Percentiles rank a stretch among this genome's conserved stretches.
Evolutionary conservation across 2,329 filamentous ascomycete genomes (phyloP).

Genomic region (Exophiala alcalophila): DNA sequence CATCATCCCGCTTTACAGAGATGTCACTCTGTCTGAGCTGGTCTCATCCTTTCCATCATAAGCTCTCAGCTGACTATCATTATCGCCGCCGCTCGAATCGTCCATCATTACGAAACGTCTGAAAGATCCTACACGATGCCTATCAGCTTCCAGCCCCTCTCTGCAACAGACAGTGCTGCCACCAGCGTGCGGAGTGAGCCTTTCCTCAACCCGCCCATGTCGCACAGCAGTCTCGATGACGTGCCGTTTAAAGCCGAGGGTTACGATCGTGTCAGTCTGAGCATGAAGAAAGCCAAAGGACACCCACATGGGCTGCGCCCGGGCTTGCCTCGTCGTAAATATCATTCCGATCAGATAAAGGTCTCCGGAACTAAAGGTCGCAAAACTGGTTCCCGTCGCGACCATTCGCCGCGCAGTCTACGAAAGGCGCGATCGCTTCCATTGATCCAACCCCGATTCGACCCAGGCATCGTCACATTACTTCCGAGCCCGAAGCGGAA

Average conservation of each 20-base stretch:
- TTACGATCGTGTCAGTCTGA: constrained; percentile 23
- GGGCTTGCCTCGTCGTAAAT: not conserved
- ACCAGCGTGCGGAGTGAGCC: constrained; percentile 17
- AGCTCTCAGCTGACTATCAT: constrained; percentile 7
- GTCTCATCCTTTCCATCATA: not conserved
- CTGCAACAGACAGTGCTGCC: constrained; percentile 7
- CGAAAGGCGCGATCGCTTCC: constrained; percentile 16
- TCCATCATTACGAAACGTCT: constrained; percentile 4
- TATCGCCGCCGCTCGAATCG: constrained; percentile 1
- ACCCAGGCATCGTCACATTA: constrained; percentile 4
- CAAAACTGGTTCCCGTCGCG: not conserved
- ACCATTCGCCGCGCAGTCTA: not conserved
- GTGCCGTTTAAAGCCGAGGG: constrained; percentile 24
- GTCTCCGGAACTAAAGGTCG: constrained; percentile 1
- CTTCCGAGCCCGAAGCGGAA: constrained; percentile 4
- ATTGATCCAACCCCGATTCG: constrained; percentile 13
- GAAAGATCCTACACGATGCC: constrained; percentile 9
- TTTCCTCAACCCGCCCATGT: constrained; percentile 24
- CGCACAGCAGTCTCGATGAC: constrained; percentile 17
- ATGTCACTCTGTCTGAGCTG: too few species aligned
- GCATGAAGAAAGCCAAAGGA: constrained; percentile 24
- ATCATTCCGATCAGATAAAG: not conserved
- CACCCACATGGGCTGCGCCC: constrained; percentile 5
- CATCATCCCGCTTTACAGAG: too few species aligned
- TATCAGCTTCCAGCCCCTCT: constrained; percentile 8